Evolutionary conservation across 495 filamentous ascomycete species (phyloP).

Genomic region (Neurospora sp.): DNA sequence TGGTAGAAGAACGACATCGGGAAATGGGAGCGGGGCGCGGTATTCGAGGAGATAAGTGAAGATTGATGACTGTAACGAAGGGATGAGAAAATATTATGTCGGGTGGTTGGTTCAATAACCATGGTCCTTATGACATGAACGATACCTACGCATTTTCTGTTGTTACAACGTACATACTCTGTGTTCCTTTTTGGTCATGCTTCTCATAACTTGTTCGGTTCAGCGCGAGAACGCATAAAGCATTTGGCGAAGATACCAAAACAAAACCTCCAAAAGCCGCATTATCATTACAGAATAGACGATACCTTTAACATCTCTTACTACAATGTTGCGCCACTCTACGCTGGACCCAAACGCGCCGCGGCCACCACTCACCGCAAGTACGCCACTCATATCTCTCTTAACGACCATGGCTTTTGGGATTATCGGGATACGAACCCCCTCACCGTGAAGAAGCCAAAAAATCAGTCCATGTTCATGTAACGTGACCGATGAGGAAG

Average conservation of each 20-base stretch:
- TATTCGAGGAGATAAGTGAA: not conserved
- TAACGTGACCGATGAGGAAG: not conserved
- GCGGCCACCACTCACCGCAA: not conserved
- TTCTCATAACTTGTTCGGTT: not conserved
- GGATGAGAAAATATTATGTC: not conserved
- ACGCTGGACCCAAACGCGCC: not conserved
- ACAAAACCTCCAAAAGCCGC: not conserved
- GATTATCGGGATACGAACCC: not conserved
- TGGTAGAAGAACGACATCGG: not conserved
- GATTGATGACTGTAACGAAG: not conserved
- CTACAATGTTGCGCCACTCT: not conserved
- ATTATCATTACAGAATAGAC: not conserved
- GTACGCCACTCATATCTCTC: not conserved
- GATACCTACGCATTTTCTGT: not conserved
- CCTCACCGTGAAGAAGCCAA: not conserved
- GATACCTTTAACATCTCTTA: not conserved
- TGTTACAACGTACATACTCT: not conserved
- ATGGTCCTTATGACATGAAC: not conserved
- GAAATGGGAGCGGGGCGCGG: not conserved
- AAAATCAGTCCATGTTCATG: not conserved
- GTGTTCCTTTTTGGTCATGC: not conserved
- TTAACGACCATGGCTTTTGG: not conserved
- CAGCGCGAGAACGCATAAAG: not conserved
- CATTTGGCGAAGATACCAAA: not conserved
- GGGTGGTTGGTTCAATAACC: not conserved